Percentiles rank a stretch among this genome's conserved stretches.
Conservation (phyloP, 495 filamentous ascomycete species). For the Podospora fimiseda region DNA sequence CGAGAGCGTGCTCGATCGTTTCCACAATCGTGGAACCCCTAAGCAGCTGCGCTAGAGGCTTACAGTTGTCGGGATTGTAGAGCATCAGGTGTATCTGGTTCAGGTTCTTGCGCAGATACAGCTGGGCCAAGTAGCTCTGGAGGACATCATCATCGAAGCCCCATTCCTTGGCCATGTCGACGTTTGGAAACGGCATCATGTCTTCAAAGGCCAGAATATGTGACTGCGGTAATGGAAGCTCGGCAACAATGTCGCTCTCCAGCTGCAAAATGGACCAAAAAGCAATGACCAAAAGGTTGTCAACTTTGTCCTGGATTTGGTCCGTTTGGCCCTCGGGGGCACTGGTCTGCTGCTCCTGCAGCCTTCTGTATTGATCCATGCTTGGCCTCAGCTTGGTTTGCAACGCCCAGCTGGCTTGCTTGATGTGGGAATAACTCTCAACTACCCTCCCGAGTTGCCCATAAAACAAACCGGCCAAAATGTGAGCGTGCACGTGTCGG, state of each 20-base stretch:
- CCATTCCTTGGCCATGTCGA: constrained; percentile 32
- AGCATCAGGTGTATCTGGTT: constrained; percentile 78
- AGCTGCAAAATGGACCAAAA: constrained; percentile 94
- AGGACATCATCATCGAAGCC: constrained; percentile 52
- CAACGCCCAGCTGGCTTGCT: constrained; percentile 66
- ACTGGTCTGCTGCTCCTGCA: constrained; percentile 21
- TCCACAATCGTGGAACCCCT: constrained; percentile 36
- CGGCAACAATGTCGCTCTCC: constrained; percentile 92
- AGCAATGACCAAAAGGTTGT: constrained; percentile 63
- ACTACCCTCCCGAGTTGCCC: constrained; percentile 81
- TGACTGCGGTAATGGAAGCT: constrained; percentile 75
- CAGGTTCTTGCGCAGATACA: constrained; percentile 76
- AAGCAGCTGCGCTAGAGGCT: not conserved
- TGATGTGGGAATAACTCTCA: constrained; percentile 87
- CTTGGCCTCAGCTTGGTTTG: constrained; percentile 68
- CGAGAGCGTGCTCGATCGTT: constrained; percentile 43
- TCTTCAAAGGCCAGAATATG: constrained; percentile 67
- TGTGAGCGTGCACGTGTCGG: constrained; percentile 73
- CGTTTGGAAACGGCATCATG: constrained; percentile 58
- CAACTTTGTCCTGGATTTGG: constrained; percentile 28
- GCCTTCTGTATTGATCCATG: constrained; percentile 36
- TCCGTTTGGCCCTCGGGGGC: not conserved
- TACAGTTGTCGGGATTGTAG: constrained; percentile 54
- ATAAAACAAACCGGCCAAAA: constrained; percentile 82
- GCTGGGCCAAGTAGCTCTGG: constrained; percentile 78